Evolutionary conservation across 176 grass and related monocot species (phyloP), one percentile per base, ranked within the genome.

Genomic region (Coix lacrymajobi): DNA sequence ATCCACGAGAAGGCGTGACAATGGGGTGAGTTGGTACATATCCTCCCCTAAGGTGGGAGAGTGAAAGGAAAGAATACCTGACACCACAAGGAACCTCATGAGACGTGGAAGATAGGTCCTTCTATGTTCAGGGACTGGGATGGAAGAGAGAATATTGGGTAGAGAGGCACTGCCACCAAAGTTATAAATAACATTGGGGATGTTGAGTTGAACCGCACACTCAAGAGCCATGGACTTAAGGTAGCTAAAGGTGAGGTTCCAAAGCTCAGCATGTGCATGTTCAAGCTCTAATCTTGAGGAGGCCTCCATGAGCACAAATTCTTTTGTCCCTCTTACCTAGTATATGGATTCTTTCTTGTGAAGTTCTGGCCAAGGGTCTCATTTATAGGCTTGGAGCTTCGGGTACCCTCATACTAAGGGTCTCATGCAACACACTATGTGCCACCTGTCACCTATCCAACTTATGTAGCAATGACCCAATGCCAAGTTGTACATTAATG

Each of bases 121-220:
- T 41, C 60, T 79, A 54, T 28, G 24, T 20, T 60, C 8, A 6
- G 85, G 76, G 1, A 84, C 17, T 0, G 75, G 64, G 58, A 91
- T 6, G 25, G 66, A 2, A 15, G 85, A 69, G 2, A 86, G 79
- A 20, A 92, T 45, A 7, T 75, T 69, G 6, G 62, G 31, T 1
- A 91, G 30, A 7, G 88, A 67, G 48, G 82, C 68, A 43, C 43
- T 26, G 16, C 81, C 60, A 22, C 89, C 83, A 30, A n/a, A 3
- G 32, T 32, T 17, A 14, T 77, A 40, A 64, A 94, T 87, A 82
- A 74, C 69, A 36, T 74, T 78, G 13, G 86, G 71, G 26, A 94
- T 81, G 4, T 86, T 56, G 10, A 91, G 86, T 24, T 87, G 71
- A 9, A 94, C 8, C 1, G 83, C 89, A 36, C 86, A 91, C 36